Evolutionary conservation across 305 asterid genomes (phyloP).

Genomic region (Andrographis paniculata): DNA sequence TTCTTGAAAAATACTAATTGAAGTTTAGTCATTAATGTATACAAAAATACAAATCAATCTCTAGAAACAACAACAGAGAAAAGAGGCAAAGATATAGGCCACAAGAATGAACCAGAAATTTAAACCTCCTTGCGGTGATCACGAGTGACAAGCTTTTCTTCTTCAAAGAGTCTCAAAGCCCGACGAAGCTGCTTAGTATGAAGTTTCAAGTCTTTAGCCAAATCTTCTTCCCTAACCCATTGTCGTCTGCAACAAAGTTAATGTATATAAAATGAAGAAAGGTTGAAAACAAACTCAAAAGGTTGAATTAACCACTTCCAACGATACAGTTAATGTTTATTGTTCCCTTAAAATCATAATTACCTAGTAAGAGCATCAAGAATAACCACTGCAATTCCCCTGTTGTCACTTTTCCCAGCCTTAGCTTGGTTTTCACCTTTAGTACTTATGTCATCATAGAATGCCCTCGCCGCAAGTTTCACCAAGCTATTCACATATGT

Average conservation of each 20-base stretch:
- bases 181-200: slow-evolving; percentile 95
- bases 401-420: slow-evolving; percentile 76
- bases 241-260: slow-evolving; percentile 43
- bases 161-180: slow-evolving; percentile 80
- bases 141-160: slow-evolving; percentile 81
- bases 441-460: slow-evolving; percentile 37
- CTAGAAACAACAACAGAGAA: slow-evolving; percentile 14
- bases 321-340: not conserved
- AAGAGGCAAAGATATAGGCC: slow-evolving; percentile 19
- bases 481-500: not conserved
- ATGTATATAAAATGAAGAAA: not conserved
- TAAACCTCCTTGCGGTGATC: slow-evolving; percentile 97
- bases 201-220: slow-evolving; percentile 94
- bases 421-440: slow-evolving; percentile 80
- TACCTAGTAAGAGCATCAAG: slow-evolving; percentile 92
- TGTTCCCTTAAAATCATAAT: slow-evolving; percentile 2
- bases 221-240: slow-evolving; percentile 96
- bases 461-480: slow-evolving; percentile 1
- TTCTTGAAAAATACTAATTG: slow-evolving; percentile 4
- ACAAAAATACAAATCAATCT: slow-evolving; percentile 17
- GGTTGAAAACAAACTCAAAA: not conserved
- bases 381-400: slow-evolving; percentile 83
- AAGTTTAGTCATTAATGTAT: slow-evolving; percentile 10
- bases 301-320: slow-evolving; percentile 1
- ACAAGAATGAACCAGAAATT: slow-evolving; percentile 26